phyloP scores from a whole-genome alignment of 2,329 filamentous ascomycete species.

The Metarhizium robertsii region DNA sequence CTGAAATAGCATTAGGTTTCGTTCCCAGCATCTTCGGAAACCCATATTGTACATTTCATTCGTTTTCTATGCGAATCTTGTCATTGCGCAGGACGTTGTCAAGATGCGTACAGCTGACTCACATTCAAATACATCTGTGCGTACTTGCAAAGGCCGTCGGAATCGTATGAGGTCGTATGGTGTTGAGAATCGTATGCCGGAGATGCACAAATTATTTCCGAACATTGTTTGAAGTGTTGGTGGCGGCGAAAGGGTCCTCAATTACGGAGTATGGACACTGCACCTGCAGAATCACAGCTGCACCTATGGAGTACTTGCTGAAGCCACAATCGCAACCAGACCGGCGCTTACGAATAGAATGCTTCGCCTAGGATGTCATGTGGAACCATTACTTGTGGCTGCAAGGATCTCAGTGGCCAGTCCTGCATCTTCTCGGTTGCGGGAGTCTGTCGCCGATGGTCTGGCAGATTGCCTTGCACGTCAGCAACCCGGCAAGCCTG shows the following conservation, averaged over 20 bases:
- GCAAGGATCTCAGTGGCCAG: background rate
- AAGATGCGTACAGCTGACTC: too few relatives aligned
- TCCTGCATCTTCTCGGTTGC: background rate
- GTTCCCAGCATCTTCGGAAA: background rate
- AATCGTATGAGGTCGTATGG: background rate
- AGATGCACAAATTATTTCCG: background rate
- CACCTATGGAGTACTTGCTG: background rate
- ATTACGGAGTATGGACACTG: background rate
- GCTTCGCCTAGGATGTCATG: background rate
- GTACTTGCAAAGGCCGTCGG: too few relatives aligned
- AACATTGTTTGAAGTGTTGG: background rate
- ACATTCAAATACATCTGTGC: too few relatives aligned
- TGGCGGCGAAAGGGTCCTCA: slow-evolving; percentile 1
- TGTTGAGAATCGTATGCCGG: background rate
- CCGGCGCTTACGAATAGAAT: slow-evolving; percentile 1
- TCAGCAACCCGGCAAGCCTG: background rate
- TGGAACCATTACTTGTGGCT: slow-evolving; percentile 1
- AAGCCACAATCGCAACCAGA: slow-evolving; percentile 3
- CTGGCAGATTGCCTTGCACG: background rate
- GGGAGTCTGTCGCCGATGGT: background rate
- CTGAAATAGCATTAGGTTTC: background rate
- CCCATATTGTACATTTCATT: background rate
- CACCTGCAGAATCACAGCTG: slow-evolving; percentile 3
- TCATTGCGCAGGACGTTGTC: too few relatives aligned
- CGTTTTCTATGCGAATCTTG: too few relatives aligned